Evolutionary conservation across 768 basidiomycete species (phyloP), one percentile per base, ranked within the genome.

Genomic region (Suillus fuscotomentosus): DNA sequence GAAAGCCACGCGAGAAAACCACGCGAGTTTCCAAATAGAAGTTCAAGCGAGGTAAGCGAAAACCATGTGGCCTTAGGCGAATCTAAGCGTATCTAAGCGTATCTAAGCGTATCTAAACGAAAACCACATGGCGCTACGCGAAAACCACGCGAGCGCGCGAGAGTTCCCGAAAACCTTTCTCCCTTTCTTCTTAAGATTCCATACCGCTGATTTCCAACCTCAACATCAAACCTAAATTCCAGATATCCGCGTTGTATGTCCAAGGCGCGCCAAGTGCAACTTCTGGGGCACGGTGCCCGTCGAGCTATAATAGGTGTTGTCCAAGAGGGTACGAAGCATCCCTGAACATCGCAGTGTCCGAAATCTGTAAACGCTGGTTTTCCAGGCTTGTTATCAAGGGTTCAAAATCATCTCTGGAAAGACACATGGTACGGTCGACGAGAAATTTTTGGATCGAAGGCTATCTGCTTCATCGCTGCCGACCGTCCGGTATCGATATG

Each of bases 181-280:
- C n/a, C n/a, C n/a, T n/a, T n/a, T n/a, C n/a, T n/a, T n/a, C n/a
- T n/a, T n/a, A n/a, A n/a, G n/a, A n/a, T 17, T 53, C 27, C 22
- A 17, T 34, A 10, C 31, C 4, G 9, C 31, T 17, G 10, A 10
- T 34, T 54, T 2, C 53, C 9, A 36, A 54, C 20, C 63, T 51
- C 55, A 69, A 67, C 17, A 69, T 38, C 36, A 70, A 72, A 47
- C 72, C 72, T 15, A 71, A 50, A 38, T 64, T 64, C 70, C 68
- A 72, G n/a, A 74, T 73, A 43, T 74, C 72, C 27, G 67, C 63
- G 11, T 67, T 48, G 17, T 42, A 9, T 66, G 55, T 15, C 69
- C 70, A 66, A 13, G 63, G 61, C 27, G 60, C 65, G 5, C 64
- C 59, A 39, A 73, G 69, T 51, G 66, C 65, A 22, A 73, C 65